Evolutionary conservation across 2,329 filamentous ascomycete species (phyloP), one percentile per base, ranked within the genome.

Genomic region (Penicillium sp.): DNA sequence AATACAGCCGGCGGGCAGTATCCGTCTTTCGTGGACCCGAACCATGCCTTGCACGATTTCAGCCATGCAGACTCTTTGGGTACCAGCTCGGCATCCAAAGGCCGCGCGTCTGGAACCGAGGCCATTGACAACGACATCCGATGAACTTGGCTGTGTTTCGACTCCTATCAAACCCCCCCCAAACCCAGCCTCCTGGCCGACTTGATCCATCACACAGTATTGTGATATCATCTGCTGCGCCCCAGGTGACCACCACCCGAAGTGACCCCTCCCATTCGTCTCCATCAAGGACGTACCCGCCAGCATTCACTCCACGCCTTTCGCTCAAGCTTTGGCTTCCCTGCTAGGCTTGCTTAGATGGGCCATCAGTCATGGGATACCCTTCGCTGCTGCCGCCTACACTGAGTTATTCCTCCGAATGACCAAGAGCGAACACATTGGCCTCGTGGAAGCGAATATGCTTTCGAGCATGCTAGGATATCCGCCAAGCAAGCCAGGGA

Each of bases 11-110:
- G 52, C 15, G 55, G 50, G 6, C 59, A 57, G 10, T 65, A 57
- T 38, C 63, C 63, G 3, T 65, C 63, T 7, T 65, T 64, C 15
- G 56, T 65, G 25, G 63, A 65, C 25, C 60, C 63, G 2, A 56
- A 49, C n/a, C 60, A 52, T 18, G 59, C 60, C 4, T 40, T 50
- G 23, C 38, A 50, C 9, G 57, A 64, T 42, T 61, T 60, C 39
- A 56, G 58, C 29, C 57, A 59, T 21, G 29, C 51, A 16, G 58
- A 59, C 46, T 48, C 48, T 31, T 25, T 51, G 27, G 52, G 55
- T 2, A 56, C 63, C 12, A 62, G 57, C 25, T 50, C 52, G 3
- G 56, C 45, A 6, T 63, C 52, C 4, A 65, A 65, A 25, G 59
- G 54, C 15, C 56, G 45, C 16, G 29, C 50, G 4, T 58, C 54